These are phyloP conservation scores for Epichloe sibirici DNA, from an alignment of 2,329 filamentous ascomycete genomes.

Conservation along the genomic window DNA sequence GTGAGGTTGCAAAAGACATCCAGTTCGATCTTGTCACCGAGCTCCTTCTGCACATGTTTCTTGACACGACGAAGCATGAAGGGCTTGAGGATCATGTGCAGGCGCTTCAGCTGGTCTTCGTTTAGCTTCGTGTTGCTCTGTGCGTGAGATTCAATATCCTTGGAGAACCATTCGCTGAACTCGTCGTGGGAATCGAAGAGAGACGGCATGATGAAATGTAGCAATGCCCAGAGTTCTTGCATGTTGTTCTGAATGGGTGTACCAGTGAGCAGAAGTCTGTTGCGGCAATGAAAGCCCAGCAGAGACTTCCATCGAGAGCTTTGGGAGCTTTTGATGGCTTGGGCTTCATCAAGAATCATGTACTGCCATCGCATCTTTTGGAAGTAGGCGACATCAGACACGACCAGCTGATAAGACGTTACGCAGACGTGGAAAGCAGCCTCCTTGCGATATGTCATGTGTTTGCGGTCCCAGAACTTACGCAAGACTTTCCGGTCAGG, in stretches of 20 bases:
- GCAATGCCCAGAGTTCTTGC: constrained; percentile 94
- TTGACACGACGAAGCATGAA: constrained; percentile 99
- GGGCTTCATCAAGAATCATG: constrained; percentile 98
- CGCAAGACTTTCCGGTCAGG: constrained; percentile 90
- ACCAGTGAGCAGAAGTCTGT: constrained; percentile 83
- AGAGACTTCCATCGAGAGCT: constrained; percentile 96
- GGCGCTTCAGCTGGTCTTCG: constrained; percentile 88
- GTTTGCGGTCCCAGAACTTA: constrained; percentile 98
- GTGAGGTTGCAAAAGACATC: constrained; percentile 96
- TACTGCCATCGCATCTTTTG: constrained; percentile 99
- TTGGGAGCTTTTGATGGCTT: constrained; percentile 95
- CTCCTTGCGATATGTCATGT: constrained; percentile 87
- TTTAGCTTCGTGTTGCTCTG: constrained; percentile 99
- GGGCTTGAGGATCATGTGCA: constrained; percentile 98
- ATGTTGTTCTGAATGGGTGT: constrained; percentile 99
- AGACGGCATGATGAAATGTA: constrained; percentile 99
- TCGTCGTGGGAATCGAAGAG: constrained; percentile 91
- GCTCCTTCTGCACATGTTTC: constrained; percentile 98
- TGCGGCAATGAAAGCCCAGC: constrained; percentile 87
- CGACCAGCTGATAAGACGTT: constrained; percentile 94
- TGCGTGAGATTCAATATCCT: constrained; percentile 94
- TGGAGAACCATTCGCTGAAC: constrained; percentile 89
- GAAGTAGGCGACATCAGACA: constrained; percentile 92
- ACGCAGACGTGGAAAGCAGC: constrained; percentile 92
- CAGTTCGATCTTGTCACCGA: constrained; percentile 95